A percentile compares a stretch with the other conserved stretches of the same genome.
Conservation (phyloP, 345 rosid genomes). For the Raphanus raphanistrum region DNA sequence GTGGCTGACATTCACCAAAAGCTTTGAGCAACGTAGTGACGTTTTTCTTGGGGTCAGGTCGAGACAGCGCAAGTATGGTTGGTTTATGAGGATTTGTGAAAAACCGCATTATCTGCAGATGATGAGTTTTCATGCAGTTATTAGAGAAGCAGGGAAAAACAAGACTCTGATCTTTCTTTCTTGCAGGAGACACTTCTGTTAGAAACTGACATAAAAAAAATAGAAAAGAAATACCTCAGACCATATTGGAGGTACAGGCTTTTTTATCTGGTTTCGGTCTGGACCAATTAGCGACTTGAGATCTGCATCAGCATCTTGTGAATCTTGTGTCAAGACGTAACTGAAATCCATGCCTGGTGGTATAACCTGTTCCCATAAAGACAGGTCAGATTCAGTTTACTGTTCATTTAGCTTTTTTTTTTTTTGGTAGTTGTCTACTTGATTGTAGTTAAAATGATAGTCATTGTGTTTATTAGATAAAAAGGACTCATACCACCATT, state of each 20-base stretch:
- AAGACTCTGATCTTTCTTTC: background rate
- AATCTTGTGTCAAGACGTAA: conserved; percentile 84
- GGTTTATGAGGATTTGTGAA: conserved; percentile 94
- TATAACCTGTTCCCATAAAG: conserved; percentile 72
- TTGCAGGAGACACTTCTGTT: conserved; percentile 1
- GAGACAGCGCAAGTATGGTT: conserved; percentile 81
- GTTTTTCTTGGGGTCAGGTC: conserved; percentile 91
- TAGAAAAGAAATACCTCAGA: conserved; percentile 55
- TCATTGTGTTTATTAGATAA: conserved; percentile 10
- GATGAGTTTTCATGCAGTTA: conserved; percentile 6
- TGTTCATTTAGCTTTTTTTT: no score
- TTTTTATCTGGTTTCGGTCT: conserved; percentile 59
- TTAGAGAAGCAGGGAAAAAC: background rate
- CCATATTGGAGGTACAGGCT: conserved; percentile 81
- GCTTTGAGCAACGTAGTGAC: conserved; percentile 89
- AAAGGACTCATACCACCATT: conserved; percentile 43
- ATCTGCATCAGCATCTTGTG: conserved; percentile 78
- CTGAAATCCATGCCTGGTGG: conserved; percentile 99
- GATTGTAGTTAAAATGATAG: conserved; percentile 1
- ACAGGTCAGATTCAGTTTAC: conserved; percentile 21
- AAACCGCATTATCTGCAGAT: conserved; percentile 74
- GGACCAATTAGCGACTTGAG: conserved; percentile 60
- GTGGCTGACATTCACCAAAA: conserved; percentile 80
- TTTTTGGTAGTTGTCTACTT: background rate
- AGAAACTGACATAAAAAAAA: background rate